Conservation (phyloP, 768 basidiomycete genomes). For the Tricholoma sp. region DNA sequence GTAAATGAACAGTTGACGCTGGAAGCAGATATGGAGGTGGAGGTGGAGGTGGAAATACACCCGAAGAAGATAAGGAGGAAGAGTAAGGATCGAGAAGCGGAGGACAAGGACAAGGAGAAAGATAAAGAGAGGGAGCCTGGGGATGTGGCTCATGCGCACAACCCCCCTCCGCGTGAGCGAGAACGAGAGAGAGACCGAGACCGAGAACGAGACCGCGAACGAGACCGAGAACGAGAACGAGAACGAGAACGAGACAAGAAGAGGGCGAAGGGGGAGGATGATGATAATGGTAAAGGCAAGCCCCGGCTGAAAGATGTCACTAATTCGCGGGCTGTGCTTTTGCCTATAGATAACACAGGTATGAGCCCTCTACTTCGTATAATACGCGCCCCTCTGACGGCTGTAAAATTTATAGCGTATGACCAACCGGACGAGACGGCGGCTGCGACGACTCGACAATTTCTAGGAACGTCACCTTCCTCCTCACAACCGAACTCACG, state of each 20-base stretch:
- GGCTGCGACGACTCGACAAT: conserved; percentile 11
- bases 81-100: conserved; percentile 38
- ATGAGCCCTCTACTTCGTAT: conserved; percentile 6
- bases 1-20: conserved; percentile 27
- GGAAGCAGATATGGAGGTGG: conserved; percentile 30
- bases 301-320: conserved; percentile 61
- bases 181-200: no score
- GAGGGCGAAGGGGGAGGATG: conserved; percentile 28
- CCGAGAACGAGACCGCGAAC: no score
- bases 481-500: conserved; percentile 43
- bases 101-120: conserved; percentile 24
- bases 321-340: conserved; percentile 44
- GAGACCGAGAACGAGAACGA: not conserved
- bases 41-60: conserved; percentile 22
- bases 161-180: not conserved
- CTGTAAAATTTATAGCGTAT: conserved; percentile 10
- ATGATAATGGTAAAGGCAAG: conserved; percentile 29
- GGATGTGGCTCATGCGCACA: not conserved
- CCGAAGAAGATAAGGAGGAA: conserved; percentile 45
- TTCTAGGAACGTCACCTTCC: conserved; percentile 30
- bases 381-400: not conserved
- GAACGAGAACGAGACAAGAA: conserved; percentile 31
- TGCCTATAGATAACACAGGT: conserved; percentile 43
- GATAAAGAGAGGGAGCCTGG: conserved; percentile 6
- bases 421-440: conserved; percentile 13